Percentiles rank a stretch among this genome's conserved stretches.
Conservation (phyloP, 768 basidiomycete species). For the Fomitopsis serialis region DNA sequence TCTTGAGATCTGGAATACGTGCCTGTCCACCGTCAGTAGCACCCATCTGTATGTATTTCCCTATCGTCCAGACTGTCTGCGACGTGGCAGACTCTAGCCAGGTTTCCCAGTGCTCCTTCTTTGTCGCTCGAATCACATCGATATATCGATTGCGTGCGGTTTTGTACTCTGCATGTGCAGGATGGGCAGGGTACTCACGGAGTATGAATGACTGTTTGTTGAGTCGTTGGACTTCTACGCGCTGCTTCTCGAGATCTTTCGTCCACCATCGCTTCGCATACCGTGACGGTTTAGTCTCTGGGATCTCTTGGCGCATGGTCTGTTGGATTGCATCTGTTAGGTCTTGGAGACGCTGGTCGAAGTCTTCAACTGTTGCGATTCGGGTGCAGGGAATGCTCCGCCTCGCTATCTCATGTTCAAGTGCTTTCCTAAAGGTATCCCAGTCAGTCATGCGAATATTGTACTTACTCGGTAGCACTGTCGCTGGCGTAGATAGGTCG, state of each 20-base stretch:
- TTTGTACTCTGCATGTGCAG: constrained; percentile 7
- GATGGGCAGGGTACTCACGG: constrained; percentile 7
- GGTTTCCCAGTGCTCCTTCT: constrained; percentile 18
- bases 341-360: constrained; percentile 5
- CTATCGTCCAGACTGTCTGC: constrained; percentile 16
- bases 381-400: constrained; percentile 30
- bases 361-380: constrained; percentile 17
- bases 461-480: no score
- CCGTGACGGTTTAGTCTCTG: no score
- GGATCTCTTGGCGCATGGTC: constrained; percentile 16
- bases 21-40: constrained; percentile 9
- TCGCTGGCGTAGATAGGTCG: constrained; percentile 4
- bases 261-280: constrained; percentile 31
- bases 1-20: constrained; percentile 13
- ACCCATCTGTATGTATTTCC: constrained; percentile 1
- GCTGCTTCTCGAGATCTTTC: constrained; percentile 19
- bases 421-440: neutral
- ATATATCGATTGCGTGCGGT: constrained; percentile 10
- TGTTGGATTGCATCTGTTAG: constrained; percentile 5
- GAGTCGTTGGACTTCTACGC: constrained; percentile 13
- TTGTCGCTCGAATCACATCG: constrained; percentile 11
- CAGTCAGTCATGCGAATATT: no score
- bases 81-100: constrained; percentile 15
- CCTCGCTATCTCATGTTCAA: neutral
- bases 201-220: constrained; percentile 1